Evolutionary conservation across 345 rosid species (phyloP), one percentile per base, ranked within the genome.

Genomic region (Bruguiera gymnorhiza): DNA sequence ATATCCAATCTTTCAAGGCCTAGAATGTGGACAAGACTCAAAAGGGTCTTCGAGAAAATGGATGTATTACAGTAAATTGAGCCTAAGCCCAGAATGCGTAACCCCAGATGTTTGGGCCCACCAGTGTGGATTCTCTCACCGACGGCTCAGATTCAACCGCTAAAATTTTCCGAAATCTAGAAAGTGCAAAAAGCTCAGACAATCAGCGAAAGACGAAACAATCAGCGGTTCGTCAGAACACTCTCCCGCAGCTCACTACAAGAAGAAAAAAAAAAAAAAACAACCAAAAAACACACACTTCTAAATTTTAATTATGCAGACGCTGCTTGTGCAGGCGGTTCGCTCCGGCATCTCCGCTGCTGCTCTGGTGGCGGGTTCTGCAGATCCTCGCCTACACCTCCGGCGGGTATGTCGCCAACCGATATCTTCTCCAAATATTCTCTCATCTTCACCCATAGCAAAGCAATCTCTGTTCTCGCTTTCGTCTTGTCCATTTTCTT

Each of bases 311-410:
- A 10, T 51, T 7, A 90, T 90, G 97, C 97, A 69, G 74, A 76
- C 92, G 66, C 84, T 88, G 15, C 83, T 88, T 56, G 73, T 60
- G 46, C 83, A 88, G 84, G 83, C 86, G 69, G 81, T 70, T 62
- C 79, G 80, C 50, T 55, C 71, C 66, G 82, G 85, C 71, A 21
- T 77, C 43, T 74, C 46, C 36, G 11, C 71, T 60, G 52, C 81
- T 58, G 60, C 76, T 3, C 78, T 76, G 36, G 76, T 78, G 34
- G 53, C 21, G 20, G 70, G 73, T 46, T 77, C 77, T n/a, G 16
- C 71, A 4, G 70, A 72, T 9, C 71, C 73, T 31, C 60, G 62
- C 46, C 63, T 57, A 37, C 66, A 65, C 58, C 76, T 60, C 55
- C 83, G 39, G 64, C 52, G 67, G 39, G 5, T 8, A 51, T 7